Base-by-base conservation (phyloP, 306 rosid species). In the Quercus alba region DNA sequence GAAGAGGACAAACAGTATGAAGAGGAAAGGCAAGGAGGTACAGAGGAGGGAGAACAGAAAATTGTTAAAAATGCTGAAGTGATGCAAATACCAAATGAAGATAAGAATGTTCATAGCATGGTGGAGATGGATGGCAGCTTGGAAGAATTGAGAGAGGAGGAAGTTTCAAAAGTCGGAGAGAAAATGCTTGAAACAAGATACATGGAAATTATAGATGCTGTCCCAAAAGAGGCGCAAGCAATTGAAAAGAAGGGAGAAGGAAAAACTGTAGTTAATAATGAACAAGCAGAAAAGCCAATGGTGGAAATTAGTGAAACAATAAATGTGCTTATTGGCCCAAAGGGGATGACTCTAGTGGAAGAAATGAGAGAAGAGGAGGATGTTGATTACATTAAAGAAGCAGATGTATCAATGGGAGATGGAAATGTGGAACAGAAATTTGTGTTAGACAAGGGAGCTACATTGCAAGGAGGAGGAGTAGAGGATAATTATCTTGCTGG, bases 61-160 rank as follows among this genome's bases (percentile, higher is more conserved):
- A 18, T 62, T 76, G 77, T 71, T 14, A 9, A 4, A 15, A 61
- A 25, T 74, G 56, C 31, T 20, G 84, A 81, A 55, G 83, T 71
- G 63, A 30, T 9, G 6, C 76, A 61, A 38, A 59, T 49, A 18
- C 41, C 46, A 57, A 17, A 0, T 46, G 75, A 71, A 69, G 80
- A 74, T 6, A 13, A 23, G 15, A n/a, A 28, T 6, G 4, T 35
- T 38, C 18, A 75, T 77, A 19, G 17, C 70, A 56, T 74, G 52
- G 79, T 3, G 56, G 55, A 4, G 10, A 23, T 59, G 44, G 58
- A 54, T 57, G 72, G 51, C 62, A 67, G 30, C 5, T 44, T 18
- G 75, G 38, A 17, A 51, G 78, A 44, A 5, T 28, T 18, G 75
- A 56, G 26, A 51, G 78, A 55, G 5, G 69, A 70, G 44, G 74